phyloP scores from a whole-genome alignment of 768 basidiomycete species.

The Tulasnella sp. region DNA sequence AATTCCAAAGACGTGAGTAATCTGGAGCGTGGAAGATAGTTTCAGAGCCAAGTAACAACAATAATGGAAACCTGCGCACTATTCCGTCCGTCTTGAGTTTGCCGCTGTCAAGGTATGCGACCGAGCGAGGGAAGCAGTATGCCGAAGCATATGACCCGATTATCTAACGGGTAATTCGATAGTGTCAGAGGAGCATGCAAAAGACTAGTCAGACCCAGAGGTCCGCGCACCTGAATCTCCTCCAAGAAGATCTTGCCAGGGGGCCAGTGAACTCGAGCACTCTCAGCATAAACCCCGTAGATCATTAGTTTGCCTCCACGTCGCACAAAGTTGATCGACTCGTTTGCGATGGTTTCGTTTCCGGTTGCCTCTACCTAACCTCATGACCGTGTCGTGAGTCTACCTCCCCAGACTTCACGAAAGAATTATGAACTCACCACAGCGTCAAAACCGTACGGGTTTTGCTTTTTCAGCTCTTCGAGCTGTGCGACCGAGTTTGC shows the following conservation, averaged over 20 bases:
- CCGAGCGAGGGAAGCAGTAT: slow-evolving; percentile 84
- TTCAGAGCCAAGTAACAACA: neutral
- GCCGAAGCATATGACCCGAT: slow-evolving; percentile 89
- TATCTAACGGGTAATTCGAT: slow-evolving; percentile 46
- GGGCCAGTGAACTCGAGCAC: slow-evolving; percentile 79
- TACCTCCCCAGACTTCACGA: neutral
- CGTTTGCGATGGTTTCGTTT: slow-evolving; percentile 80
- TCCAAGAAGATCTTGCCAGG: slow-evolving; percentile 76
- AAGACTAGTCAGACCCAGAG: slow-evolving; percentile 13
- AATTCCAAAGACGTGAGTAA: slow-evolving; percentile 55
- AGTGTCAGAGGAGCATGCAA: neutral
- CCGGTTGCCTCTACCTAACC: slow-evolving; percentile 63
- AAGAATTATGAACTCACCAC: slow-evolving; percentile 41
- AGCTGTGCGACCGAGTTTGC: slow-evolving; percentile 71
- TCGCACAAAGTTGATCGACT: slow-evolving; percentile 84
- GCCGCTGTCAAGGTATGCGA: slow-evolving; percentile 82
- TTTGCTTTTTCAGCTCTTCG: slow-evolving; percentile 70
- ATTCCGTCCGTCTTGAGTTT: slow-evolving; percentile 81
- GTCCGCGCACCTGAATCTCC: slow-evolving; percentile 55
- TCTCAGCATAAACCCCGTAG: slow-evolving; percentile 88
- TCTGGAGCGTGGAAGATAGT: slow-evolving; percentile 34
- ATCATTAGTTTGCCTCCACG: slow-evolving; percentile 81
- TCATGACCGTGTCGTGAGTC: neutral
- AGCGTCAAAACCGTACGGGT: slow-evolving; percentile 88
- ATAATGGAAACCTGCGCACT: slow-evolving; percentile 41